Evolutionary conservation across 345 rosid species (phyloP).

Genomic region (Pelargonium nanum): DNA sequence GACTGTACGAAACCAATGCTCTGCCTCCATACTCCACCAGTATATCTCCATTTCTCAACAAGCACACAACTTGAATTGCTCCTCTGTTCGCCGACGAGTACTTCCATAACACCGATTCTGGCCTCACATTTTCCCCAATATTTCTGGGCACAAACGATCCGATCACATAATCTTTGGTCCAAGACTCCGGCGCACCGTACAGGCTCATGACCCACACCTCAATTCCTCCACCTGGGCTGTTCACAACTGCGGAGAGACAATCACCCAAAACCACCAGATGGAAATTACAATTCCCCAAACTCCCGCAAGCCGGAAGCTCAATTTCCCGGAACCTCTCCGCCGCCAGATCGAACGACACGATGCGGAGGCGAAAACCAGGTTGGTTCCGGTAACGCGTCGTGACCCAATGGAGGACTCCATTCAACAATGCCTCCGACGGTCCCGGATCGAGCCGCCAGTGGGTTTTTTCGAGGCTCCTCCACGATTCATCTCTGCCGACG

Average conservation of each 20-base stretch:
- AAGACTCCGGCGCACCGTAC: slow-evolving; percentile 11
- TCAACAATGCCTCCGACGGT: background rate
- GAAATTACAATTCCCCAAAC: background rate
- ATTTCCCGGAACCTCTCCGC: background rate
- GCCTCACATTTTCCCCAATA: background rate
- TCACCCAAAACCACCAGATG: slow-evolving; percentile 4
- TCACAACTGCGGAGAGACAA: slow-evolving; percentile 6
- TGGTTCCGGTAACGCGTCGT: background rate
- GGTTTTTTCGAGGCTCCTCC: slow-evolving; percentile 8
- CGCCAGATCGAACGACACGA: slow-evolving; percentile 6
- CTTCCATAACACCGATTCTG: slow-evolving; percentile 1
- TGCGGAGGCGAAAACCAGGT: background rate
- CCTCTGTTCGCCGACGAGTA: background rate
- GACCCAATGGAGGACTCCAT: slow-evolving; percentile 10
- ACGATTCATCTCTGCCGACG: background rate
- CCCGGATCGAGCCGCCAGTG: background rate
- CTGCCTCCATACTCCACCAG: slow-evolving; percentile 1
- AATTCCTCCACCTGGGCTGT: background rate
- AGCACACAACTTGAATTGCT: slow-evolving; percentile 1
- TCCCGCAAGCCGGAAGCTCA: background rate
- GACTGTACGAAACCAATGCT: slow-evolving; percentile 6
- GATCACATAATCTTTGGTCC: slow-evolving; percentile 3
- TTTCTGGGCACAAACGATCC: slow-evolving; percentile 5
- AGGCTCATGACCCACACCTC: slow-evolving; percentile 12
- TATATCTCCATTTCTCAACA: slow-evolving; percentile 8